A percentile compares a stretch with the other conserved stretches of the same genome.
Evolutionary conservation across 1,139 yeast genomes (phyloP).

Genomic region (Pichia sp.): DNA sequence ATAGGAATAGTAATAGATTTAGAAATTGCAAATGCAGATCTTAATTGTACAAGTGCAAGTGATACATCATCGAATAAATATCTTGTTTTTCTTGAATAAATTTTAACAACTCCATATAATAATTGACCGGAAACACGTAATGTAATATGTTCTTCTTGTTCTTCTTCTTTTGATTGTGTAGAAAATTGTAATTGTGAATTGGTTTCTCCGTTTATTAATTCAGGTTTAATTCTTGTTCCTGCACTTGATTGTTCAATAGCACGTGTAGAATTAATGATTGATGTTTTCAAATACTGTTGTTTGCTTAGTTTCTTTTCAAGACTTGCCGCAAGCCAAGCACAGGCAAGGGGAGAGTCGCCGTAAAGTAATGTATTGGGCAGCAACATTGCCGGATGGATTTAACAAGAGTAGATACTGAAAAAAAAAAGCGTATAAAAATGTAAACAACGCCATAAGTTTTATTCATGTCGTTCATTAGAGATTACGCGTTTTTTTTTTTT

Average conservation of each 20-base stretch:
- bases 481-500: background rate
- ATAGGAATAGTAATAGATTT: constrained; percentile 30
- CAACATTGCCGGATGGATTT: background rate
- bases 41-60: constrained; percentile 68
- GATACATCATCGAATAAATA: constrained; percentile 80
- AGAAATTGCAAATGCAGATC: constrained; percentile 59
- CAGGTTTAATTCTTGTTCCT: background rate
- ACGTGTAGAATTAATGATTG: constrained; percentile 62
- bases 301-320: constrained; percentile 76
- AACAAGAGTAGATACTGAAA: no score
- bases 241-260: constrained; percentile 34
- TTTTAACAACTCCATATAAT: constrained; percentile 80
- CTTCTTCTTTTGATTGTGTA: constrained; percentile 5
- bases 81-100: constrained; percentile 81
- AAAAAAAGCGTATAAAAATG: background rate
- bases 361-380: constrained; percentile 35
- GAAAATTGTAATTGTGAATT: constrained; percentile 10
- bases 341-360: constrained; percentile 78
- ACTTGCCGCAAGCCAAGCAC: constrained; percentile 92
- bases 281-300: constrained; percentile 66
- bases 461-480: no score
- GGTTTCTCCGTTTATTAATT: constrained; percentile 1
- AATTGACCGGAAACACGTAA: constrained; percentile 84
- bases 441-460: no score
- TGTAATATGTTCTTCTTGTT: constrained; percentile 50